Base-by-base conservation (phyloP, 768 basidiomycete species). In the Auriculariales sp. region DNA sequence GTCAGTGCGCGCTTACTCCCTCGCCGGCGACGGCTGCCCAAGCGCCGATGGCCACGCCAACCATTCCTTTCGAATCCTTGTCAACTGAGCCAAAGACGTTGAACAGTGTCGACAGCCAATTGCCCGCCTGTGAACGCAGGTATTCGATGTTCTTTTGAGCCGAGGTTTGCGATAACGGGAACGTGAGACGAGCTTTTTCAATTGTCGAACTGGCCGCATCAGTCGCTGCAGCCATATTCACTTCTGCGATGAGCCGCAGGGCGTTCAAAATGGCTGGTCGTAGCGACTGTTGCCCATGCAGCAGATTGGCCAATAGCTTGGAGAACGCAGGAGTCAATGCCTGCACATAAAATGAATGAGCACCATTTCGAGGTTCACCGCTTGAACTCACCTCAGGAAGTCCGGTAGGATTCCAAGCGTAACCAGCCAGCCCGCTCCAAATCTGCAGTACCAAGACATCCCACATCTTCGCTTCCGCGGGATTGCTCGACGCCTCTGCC, bases 91-190 rank as follows among this genome's bases (percentile, higher is more conserved):
- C 77, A 65, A 94, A 98, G n/a, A 99, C 83, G 61, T 99, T 99
- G 71, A 98, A 92, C 39, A 95, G 71, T 3, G 98, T 91, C 1
- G 90, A 82, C 29, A 98, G 76, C 84, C 95, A 93, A 59, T 90
- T 95, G 61, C 91, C 86, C 0, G 75, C 82, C 60, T 97, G 84
- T 0, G 71, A 72, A 34, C 74, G 77, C 49, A 98, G 69, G 64
- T 85, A 84, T 1, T 62, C 68, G 25, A 97, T 54, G 56, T 92
- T 92, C 39, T 68, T 68, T 28, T 65, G 57, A 2, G 86, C 90
- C 58, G 79, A 74, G 33, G 71, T 70, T 14, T 69, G 67, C 9
- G 82, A 71, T 4, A 44, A 35, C 87, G 66, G 9, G 52, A 42
- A 48, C 62, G 59, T 14, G 52, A 55, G 17, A 22, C 42, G n/a